A percentile compares a stretch with the other conserved stretches of the same genome.
Evolutionary conservation across 2,329 filamentous ascomycete species (phyloP).

Genomic region (Arthrinium phaeospermum): DNA sequence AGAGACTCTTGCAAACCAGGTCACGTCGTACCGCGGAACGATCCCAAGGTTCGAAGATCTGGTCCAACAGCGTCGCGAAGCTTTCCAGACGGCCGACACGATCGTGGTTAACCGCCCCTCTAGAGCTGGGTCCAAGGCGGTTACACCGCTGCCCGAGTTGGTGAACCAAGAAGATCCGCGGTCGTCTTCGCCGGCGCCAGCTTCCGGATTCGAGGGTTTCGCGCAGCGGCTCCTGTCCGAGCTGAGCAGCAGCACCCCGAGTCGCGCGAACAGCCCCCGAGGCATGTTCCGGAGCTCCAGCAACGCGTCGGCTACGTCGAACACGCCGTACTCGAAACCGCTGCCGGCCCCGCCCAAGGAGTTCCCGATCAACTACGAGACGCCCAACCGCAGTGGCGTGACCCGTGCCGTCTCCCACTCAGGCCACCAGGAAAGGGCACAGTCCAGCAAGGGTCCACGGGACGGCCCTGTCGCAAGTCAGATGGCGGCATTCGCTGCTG

Average conservation of each 20-base stretch:
- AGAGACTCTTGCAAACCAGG: constrained; percentile 65
- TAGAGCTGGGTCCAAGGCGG: constrained; percentile 33
- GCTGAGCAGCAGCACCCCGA: constrained; percentile 60
- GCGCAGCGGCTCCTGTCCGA: constrained; percentile 68
- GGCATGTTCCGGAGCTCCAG: constrained; percentile 42
- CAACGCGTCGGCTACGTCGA: constrained; percentile 33
- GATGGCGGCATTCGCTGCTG: constrained; percentile 64
- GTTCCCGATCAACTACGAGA: constrained; percentile 45
- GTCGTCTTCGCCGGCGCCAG: constrained; percentile 57
- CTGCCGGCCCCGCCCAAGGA: constrained; percentile 50
- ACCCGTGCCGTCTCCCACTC: constrained; percentile 49
- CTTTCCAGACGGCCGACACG: constrained; percentile 65
- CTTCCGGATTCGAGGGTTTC: constrained; percentile 63
- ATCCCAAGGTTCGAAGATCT: constrained; percentile 77
- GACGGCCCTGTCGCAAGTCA: constrained; percentile 54
- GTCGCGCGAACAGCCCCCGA: constrained; percentile 54
- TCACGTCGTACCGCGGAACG: constrained; percentile 64
- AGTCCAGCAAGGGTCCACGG: constrained; percentile 31
- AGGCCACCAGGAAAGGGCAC: constrained; percentile 36
- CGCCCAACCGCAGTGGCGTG: constrained; percentile 38
- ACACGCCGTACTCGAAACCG: constrained; percentile 42
- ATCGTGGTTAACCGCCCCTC: constrained; percentile 45
- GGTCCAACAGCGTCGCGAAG: constrained; percentile 67
- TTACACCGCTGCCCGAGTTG: constrained; percentile 43
- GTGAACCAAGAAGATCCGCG: constrained; percentile 52